Conservation (phyloP, 2,329 filamentous ascomycete species). For the Aspergillus ochraceus region DNA sequence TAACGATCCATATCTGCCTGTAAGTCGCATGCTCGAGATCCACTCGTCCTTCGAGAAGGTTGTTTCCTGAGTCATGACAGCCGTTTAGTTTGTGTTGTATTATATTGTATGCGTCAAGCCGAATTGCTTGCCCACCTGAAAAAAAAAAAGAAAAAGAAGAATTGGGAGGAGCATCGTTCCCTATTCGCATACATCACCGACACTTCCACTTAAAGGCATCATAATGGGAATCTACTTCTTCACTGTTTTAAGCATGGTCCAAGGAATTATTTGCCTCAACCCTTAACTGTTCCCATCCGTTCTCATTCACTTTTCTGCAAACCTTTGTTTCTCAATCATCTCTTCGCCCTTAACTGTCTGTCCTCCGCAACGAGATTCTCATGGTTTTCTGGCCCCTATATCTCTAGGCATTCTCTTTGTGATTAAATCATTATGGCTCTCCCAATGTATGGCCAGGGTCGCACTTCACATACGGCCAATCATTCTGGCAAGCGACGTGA, state of each 20-base stretch:
- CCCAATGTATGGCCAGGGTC: conserved; percentile 4
- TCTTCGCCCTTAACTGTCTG: background rate
- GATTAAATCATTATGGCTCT: conserved; percentile 9
- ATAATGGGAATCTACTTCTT: conserved; percentile 11
- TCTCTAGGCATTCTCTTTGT: background rate
- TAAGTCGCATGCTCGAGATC: conserved; percentile 4
- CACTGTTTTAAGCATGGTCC: conserved; percentile 10
- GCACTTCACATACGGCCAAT: background rate
- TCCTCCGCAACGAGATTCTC: background rate
- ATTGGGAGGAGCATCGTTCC: background rate
- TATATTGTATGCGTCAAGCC: background rate
- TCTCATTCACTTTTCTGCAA: background rate
- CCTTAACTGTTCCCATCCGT: conserved; percentile 1
- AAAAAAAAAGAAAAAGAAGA: background rate
- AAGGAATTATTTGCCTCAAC: background rate
- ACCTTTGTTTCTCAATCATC: background rate
- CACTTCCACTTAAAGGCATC: background rate
- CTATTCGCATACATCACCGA: background rate
- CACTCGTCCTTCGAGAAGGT: conserved; percentile 1
- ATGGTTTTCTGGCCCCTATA: background rate
- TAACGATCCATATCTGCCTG: background rate
- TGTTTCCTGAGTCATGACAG: conserved; percentile 4
- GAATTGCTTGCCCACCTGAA: background rate
- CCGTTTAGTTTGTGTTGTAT: background rate
- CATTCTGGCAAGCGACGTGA: conserved; percentile 1